Percentiles rank a stretch among this genome's conserved stretches.
Evolutionary conservation across 805 yeast species (phyloP).

Genomic region (Candida multigemmis): DNA sequence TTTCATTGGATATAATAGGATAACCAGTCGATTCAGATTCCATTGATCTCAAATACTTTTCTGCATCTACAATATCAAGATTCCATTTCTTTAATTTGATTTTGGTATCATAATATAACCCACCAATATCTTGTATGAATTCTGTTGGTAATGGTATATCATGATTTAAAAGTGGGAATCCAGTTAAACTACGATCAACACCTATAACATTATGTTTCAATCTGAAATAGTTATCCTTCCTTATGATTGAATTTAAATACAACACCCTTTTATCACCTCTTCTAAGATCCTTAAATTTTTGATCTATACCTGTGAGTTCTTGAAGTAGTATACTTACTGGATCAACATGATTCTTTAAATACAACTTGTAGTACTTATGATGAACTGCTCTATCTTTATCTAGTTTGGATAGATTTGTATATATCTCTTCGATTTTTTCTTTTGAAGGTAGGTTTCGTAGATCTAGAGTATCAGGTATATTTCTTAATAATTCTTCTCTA

Average conservation of each 20-base stretch:
- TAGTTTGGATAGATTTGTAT: constrained; percentile 18
- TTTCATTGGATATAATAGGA: too few relatives aligned
- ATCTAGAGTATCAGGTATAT: constrained; percentile 28
- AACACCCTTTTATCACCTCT: constrained; percentile 18
- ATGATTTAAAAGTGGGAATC: constrained; percentile 23
- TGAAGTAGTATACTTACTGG: constrained; percentile 18
- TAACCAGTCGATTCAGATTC: too few relatives aligned
- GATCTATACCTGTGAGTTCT: constrained; percentile 25
- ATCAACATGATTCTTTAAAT: constrained; percentile 21
- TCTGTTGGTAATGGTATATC: constrained; percentile 24
- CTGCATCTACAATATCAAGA: constrained; percentile 20
- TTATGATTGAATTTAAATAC: constrained; percentile 19
- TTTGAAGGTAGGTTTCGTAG: constrained; percentile 17
- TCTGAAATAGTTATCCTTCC: constrained; percentile 16
- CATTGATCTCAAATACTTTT: too few relatives aligned
- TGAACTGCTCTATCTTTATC: constrained; percentile 31
- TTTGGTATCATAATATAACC: constrained; percentile 4
- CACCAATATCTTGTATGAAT: constrained; percentile 24
- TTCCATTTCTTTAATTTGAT: constrained; percentile 20
- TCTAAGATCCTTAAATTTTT: constrained; percentile 27
- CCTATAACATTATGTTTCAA: constrained; percentile 32
- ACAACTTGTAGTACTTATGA: constrained; percentile 23
- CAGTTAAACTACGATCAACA: constrained; percentile 28
- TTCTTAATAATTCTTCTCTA: constrained; percentile 17
- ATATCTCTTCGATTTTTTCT: constrained; percentile 20